These are phyloP conservation scores for Rosa persica DNA, from an alignment of 306 rosid species.

Conservation along the genomic window DNA sequence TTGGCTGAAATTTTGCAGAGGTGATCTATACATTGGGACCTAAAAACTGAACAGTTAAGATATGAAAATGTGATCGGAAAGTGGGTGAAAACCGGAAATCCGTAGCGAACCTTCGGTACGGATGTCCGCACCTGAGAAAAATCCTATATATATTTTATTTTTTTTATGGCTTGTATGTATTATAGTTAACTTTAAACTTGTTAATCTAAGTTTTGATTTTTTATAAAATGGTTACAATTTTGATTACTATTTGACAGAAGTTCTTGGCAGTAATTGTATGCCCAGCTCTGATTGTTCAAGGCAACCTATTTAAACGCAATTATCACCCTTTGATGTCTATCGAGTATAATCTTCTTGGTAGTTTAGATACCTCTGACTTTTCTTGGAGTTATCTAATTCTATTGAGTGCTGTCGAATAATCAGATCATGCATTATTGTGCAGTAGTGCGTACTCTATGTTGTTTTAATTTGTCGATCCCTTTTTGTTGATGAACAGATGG, in stretches of 20 bases:
- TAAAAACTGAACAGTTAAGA: too few species aligned
- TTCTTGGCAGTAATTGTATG: neutral
- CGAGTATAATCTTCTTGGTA: neutral
- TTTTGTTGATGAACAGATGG: slow-evolving; percentile 59
- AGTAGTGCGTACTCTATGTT: neutral
- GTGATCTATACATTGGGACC: too few species aligned
- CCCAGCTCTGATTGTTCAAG: neutral
- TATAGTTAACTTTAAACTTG: neutral
- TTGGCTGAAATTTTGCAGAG: too few species aligned
- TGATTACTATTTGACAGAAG: neutral
- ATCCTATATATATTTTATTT: too few species aligned
- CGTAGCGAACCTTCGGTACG: too few species aligned
- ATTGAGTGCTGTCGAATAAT: neutral
- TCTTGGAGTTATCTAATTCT: neutral
- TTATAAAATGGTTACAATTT: neutral
- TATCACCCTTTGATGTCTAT: slow-evolving; percentile 4
- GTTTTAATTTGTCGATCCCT: slow-evolving; percentile 16
- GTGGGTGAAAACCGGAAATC: too few species aligned
- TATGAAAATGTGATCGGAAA: too few species aligned
- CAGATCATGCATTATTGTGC: neutral
- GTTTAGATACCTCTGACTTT: neutral
- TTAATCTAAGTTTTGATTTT: neutral
- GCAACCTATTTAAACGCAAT: neutral
- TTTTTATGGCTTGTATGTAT: neutral
- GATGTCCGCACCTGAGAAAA: too few species aligned